Percentiles rank a stretch among this genome's conserved stretches.
phyloP scores from a whole-genome alignment of 495 filamentous ascomycete genomes.

The Daldinia bambusicola region DNA sequence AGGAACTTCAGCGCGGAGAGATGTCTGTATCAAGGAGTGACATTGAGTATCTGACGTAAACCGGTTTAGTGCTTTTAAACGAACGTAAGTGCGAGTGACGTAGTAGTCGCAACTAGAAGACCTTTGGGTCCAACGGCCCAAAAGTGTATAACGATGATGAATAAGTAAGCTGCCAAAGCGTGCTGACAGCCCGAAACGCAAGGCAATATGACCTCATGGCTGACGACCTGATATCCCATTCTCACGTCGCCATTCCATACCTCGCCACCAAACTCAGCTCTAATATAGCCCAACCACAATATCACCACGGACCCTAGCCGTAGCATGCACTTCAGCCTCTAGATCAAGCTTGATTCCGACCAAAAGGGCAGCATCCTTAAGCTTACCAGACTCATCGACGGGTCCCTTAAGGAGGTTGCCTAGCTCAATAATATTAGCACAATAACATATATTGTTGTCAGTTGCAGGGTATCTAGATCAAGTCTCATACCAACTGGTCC shows the following conservation, averaged over 20 bases:
- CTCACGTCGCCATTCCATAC: constrained; percentile 16
- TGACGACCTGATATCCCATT: constrained; percentile 27
- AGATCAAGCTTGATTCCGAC: constrained; percentile 56
- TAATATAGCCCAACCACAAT: constrained; percentile 45
- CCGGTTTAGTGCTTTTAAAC: background rate
- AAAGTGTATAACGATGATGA: constrained; percentile 17
- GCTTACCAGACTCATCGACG: constrained; percentile 52
- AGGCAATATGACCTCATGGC: constrained; percentile 12
- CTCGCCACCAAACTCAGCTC: constrained; percentile 13
- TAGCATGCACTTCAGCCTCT: constrained; percentile 42
- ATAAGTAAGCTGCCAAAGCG: constrained; percentile 10
- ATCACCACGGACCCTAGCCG: constrained; percentile 43
- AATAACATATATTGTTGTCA: background rate
- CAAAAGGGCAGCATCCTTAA: constrained; percentile 55
- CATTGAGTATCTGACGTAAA: background rate
- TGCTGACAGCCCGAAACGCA: constrained; percentile 16
- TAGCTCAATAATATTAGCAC: constrained; percentile 20
- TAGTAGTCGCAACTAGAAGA: constrained; percentile 29
- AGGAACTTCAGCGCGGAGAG: too few species aligned
- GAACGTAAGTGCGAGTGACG: constrained; percentile 34
- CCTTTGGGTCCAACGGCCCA: constrained; percentile 26
- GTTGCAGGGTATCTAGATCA: background rate
- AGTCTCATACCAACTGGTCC: constrained; percentile 46
- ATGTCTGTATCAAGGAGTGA: background rate
- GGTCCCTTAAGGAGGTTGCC: constrained; percentile 54